phyloP scores from a whole-genome alignment of 2,329 filamentous ascomycete species.

The Stachybotrys elegans region DNA sequence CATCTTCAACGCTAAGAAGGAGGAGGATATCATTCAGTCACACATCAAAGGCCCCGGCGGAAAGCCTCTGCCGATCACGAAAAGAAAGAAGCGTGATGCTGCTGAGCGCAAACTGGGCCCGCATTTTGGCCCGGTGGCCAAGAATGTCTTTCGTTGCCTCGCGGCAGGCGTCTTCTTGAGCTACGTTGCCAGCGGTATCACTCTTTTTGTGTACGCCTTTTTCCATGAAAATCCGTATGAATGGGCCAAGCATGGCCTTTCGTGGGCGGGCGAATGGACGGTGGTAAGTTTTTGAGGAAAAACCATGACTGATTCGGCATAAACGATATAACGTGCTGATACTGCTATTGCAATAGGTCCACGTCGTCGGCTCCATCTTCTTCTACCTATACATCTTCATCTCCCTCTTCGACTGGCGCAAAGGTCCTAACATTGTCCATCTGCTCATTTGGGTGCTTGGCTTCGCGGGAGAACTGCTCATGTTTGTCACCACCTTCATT shows the following conservation, averaged over 20 bases:
- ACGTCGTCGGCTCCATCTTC: slow-evolving; percentile 79
- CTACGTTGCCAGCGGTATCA: slow-evolving; percentile 69
- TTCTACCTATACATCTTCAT: slow-evolving; percentile 82
- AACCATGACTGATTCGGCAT: too few relatives aligned
- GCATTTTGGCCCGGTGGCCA: slow-evolving; percentile 61
- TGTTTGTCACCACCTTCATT: slow-evolving; percentile 64
- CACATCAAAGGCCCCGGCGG: slow-evolving; percentile 73
- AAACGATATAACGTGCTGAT: too few relatives aligned
- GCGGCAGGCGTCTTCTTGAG: slow-evolving; percentile 66
- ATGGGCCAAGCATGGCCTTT: slow-evolving; percentile 39
- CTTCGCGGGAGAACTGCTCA: slow-evolving; percentile 65
- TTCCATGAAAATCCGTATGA: slow-evolving; percentile 31
- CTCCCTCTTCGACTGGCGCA: slow-evolving; percentile 76
- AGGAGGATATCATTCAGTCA: slow-evolving; percentile 41
- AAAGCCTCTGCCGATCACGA: slow-evolving; percentile 72
- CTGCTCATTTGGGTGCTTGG: slow-evolving; percentile 73
- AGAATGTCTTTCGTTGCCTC: slow-evolving; percentile 70
- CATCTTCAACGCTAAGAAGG: slow-evolving; percentile 44
- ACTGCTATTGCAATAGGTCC: slow-evolving; percentile 76
- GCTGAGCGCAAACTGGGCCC: slow-evolving; percentile 37
- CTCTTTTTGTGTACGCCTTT: slow-evolving; percentile 72
- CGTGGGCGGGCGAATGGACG: slow-evolving; percentile 72
- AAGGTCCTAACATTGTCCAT: slow-evolving; percentile 76
- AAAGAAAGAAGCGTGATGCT: slow-evolving; percentile 48
- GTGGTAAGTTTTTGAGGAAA: too few relatives aligned